Conservation (phyloP, 208 protist species). For the Wallacemonas sp. region DNA sequence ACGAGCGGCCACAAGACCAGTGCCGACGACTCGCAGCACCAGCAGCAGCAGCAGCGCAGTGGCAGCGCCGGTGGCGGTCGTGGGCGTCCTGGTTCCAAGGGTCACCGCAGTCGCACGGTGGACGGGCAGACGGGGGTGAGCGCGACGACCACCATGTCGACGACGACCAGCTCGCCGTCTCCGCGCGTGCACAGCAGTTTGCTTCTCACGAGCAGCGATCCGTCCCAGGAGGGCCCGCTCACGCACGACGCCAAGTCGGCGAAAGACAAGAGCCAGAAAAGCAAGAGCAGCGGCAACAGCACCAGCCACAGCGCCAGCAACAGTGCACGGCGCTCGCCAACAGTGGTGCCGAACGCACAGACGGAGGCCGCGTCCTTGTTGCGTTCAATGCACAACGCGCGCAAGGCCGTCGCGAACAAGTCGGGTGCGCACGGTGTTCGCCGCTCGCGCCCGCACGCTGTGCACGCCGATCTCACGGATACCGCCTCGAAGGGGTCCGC, state of each 20-base stretch:
- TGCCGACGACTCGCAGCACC: slow-evolving; percentile 1
- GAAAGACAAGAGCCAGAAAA: not conserved
- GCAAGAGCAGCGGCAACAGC: not conserved
- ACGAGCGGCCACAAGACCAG: slow-evolving; percentile 10
- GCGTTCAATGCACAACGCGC: slow-evolving; percentile 8
- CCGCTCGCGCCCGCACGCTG: not conserved
- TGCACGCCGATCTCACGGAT: too few species aligned
- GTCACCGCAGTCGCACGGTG: too few species aligned
- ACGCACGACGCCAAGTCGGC: not conserved
- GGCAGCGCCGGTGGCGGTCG: too few species aligned
- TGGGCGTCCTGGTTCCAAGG: too few species aligned
- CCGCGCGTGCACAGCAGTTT: slow-evolving; percentile 13
- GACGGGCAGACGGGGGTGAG: too few species aligned
- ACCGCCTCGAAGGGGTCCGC: too few species aligned
- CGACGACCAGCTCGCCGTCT: slow-evolving; percentile 8
- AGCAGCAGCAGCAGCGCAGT: not conserved
- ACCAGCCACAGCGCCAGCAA: not conserved
- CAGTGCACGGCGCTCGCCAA: slow-evolving; percentile 10
- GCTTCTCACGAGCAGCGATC: slow-evolving; percentile 7
- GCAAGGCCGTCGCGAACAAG: not conserved
- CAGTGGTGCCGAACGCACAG: slow-evolving; percentile 8
- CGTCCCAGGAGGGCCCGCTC: not conserved
- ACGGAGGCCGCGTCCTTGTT: not conserved
- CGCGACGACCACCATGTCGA: not conserved
- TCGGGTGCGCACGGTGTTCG: not conserved